Conservation (phyloP, 768 basidiomycete genomes). For the Peribolospora kevripleyi region DNA sequence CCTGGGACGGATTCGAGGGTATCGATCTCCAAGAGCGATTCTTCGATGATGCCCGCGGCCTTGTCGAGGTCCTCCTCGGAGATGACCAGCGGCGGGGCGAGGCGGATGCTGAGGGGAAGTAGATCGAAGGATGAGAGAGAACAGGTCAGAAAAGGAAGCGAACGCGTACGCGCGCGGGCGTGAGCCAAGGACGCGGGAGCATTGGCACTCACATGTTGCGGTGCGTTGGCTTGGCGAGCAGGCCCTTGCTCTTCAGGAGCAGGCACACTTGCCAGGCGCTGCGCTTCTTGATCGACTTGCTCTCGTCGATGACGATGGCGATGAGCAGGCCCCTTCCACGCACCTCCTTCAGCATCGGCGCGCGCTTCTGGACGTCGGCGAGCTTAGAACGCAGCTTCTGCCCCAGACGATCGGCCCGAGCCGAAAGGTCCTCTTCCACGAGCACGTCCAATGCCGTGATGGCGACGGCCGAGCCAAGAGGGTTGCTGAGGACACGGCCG, state of each 20-base stretch:
- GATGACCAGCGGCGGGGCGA: slow-evolving; percentile 88
- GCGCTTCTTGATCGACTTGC: slow-evolving; percentile 44
- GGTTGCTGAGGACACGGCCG: slow-evolving; percentile 27
- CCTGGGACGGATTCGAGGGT: slow-evolving; percentile 8
- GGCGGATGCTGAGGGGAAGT: slow-evolving; percentile 44
- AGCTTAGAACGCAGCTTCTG: slow-evolving; percentile 49
- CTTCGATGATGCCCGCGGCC: slow-evolving; percentile 49
- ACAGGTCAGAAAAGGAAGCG: background rate
- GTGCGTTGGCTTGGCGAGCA: slow-evolving; percentile 90
- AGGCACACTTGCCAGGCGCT: slow-evolving; percentile 93
- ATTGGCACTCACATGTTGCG: slow-evolving; percentile 50
- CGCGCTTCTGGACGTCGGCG: slow-evolving; percentile 5
- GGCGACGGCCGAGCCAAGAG: slow-evolving; percentile 85
- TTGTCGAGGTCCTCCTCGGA: slow-evolving; percentile 57
- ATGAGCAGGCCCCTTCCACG: slow-evolving; percentile 75
- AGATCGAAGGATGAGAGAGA: background rate
- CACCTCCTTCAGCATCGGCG: slow-evolving; percentile 47
- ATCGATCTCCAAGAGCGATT: slow-evolving; percentile 59
- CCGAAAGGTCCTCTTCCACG: slow-evolving; percentile 55
- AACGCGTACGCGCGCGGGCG: too few relatives aligned
- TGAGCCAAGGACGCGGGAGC: background rate
- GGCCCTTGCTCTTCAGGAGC: slow-evolving; percentile 66
- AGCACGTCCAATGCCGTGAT: slow-evolving; percentile 83
- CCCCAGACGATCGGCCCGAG: slow-evolving; percentile 56
- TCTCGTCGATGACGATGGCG: slow-evolving; percentile 78